phyloP scores from a whole-genome alignment of 345 rosid species.

The Salix arbutifolia region DNA sequence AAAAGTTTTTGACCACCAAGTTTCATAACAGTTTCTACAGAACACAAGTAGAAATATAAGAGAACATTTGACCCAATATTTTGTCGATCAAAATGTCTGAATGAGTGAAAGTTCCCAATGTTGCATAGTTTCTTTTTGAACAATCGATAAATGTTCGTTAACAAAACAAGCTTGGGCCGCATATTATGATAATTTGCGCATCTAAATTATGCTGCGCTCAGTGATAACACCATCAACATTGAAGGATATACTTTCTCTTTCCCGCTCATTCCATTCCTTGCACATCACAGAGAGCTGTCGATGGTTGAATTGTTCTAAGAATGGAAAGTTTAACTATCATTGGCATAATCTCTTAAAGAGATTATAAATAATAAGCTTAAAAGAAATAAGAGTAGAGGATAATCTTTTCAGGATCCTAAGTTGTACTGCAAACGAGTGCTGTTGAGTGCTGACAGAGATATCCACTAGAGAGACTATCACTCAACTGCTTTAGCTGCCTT shows the following conservation, averaged over 20 bases:
- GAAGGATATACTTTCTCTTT: neutral
- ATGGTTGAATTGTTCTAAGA: neutral
- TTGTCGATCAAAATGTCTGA: neutral
- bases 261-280: neutral
- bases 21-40: neutral
- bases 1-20: neutral
- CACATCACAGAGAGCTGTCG: neutral
- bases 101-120: neutral
- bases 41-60: neutral
- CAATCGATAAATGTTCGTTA: neutral
- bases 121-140: neutral
- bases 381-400: neutral
- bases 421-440: neutral
- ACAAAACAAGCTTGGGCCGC: neutral
- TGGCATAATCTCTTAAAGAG: neutral
- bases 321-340: neutral
- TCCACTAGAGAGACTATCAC: neutral
- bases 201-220: neutral
- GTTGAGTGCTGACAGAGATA: neutral
- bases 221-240: neutral
- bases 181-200: neutral
- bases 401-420: neutral
- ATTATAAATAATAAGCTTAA: neutral
- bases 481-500: neutral
- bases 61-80: neutral